Base-by-base conservation (phyloP, 2,329 filamentous ascomycete genomes). In the Colletotrichum echinochloae region DNA sequence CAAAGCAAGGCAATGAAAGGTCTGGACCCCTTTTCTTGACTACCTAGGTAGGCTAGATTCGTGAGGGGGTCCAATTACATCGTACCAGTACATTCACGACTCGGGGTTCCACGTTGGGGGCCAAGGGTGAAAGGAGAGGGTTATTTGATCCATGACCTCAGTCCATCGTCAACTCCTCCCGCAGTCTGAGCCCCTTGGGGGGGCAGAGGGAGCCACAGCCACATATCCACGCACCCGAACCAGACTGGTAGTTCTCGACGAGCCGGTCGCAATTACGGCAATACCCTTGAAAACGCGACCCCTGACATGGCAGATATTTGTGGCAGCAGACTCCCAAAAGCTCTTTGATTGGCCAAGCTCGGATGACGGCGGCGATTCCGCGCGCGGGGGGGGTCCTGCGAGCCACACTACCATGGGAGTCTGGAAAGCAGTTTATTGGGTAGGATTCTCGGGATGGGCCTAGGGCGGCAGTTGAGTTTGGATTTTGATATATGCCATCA, bases 281-380 rank as follows among this genome's bases (percentile, higher is more conserved):
- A 46, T 48, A 62, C 35, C 67, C 67, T 59, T 67, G 64, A 26
- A 16, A 14, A 41, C 23, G 11, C 5, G 7, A 49, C 63, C 67
- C 67, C 63, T 67, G 35, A 26, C 20, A 20, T n/a, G 30, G 20
- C 30, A 61, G 44, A 59, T 59, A 67, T 70, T 70, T 59, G 59
- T 61, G 57, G 67, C 23, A 48, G 59, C 30, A 37, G 35, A 37
- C 9, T 30, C 44, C n/a, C 20, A 16, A 26, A 18, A 4, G 30
- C 23, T 20, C 35, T 56, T 57, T 71, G 52, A 37, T 71, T 71
- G 68, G 68, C 30, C 33, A 11, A 26, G 35, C 20, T 71, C 16
- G 57, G 68, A 71, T 59, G 64, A 63, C 64, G 59, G 37, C 54
- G 26, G 66, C 68, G 60, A 71, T 70, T 70, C 57, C 67, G 67